Evolutionary conservation across 192 early-diverging fungal genomes (phyloP).

Genomic region (Rhizoclosmatium sp.): DNA sequence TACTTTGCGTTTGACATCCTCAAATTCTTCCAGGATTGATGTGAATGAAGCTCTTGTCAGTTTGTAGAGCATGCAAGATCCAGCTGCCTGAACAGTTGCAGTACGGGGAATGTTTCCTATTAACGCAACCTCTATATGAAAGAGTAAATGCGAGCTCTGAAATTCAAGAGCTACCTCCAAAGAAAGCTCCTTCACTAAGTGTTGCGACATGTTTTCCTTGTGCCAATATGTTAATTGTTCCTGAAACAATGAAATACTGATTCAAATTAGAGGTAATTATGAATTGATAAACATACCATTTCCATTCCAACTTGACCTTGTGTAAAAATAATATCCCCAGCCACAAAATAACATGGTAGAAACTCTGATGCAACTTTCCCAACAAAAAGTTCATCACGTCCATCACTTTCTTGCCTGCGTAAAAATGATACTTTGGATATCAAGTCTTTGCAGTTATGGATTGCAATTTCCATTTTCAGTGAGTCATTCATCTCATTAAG

Average conservation of each 20-base stretch:
- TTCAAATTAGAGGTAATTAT: not conserved
- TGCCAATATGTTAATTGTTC: constrained; percentile 31
- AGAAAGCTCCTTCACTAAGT: constrained; percentile 18
- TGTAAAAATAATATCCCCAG: constrained; percentile 29
- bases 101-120: constrained; percentile 38
- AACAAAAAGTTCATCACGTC: constrained; percentile 35
- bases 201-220: constrained; percentile 19
- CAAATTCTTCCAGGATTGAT: constrained; percentile 40
- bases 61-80: constrained; percentile 24
- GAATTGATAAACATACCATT: constrained; percentile 22
- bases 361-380: constrained; percentile 40
- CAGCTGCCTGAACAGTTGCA: constrained; percentile 32
- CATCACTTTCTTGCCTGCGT: constrained; percentile 34
- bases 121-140: constrained; percentile 10
- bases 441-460: constrained; percentile 35
- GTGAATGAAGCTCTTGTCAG: constrained; percentile 15
- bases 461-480: constrained; percentile 38
- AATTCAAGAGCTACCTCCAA: constrained; percentile 9
- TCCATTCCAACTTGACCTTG: constrained; percentile 34
- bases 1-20: constrained; percentile 39
- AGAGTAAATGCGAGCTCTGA: not conserved
- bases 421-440: constrained; percentile 41
- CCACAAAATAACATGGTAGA: constrained; percentile 36
- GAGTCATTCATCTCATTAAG: constrained; percentile 36
- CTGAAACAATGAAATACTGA: constrained; percentile 34